Base-by-base conservation (phyloP, 352 stramenopile species). In the Phytophthora europaea region DNA sequence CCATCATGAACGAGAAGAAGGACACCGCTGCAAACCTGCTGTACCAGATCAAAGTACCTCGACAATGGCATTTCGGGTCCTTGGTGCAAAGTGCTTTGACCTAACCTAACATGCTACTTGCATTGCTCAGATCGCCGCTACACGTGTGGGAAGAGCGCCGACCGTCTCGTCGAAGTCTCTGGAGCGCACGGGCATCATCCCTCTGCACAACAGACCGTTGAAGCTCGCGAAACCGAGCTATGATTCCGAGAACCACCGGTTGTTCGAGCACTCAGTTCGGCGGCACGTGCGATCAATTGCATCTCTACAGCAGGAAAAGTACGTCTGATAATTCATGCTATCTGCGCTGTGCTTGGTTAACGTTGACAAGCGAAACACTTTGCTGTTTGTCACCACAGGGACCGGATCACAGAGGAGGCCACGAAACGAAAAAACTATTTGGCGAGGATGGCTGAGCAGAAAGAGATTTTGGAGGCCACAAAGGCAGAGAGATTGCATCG, bases 31-130 rank as follows among this genome's bases (percentile, higher is more conserved):
- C 82, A 15, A 88, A 91, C n/a, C 47, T 97, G 40, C 73, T 98
- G 13, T 97, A 96, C 74, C 90, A 97, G 64, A 91, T 97, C 67
- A 96, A 96, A 79, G 84, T 94, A 31, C 28, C 28, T 7, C 28
- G 28, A 31, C 28, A 31, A 31, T 31, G 28, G 4, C 4, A 26
- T 26, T 2, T 26, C 23, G 23, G 23, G 23, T 26, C 23, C 23
- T 4, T 18, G 53, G 1, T n/a, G 7, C 43, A 16, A 22, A 16
- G 18, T 51, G 36, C 0, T 16, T 43, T 43, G 1, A 16, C 38
- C 13, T 47, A 8, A 8, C 7, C 40, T 61, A 48, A 61, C 1
- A 20, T 51, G 4, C 53, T 75, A 28, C 3, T 15, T 75, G 40
- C 34, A 23, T 36, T 64, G 10, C 22, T 2, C 70, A 88, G 76